Base-by-base conservation (phyloP, 805 yeast genomes). In the Schwanniomyces sp. region DNA sequence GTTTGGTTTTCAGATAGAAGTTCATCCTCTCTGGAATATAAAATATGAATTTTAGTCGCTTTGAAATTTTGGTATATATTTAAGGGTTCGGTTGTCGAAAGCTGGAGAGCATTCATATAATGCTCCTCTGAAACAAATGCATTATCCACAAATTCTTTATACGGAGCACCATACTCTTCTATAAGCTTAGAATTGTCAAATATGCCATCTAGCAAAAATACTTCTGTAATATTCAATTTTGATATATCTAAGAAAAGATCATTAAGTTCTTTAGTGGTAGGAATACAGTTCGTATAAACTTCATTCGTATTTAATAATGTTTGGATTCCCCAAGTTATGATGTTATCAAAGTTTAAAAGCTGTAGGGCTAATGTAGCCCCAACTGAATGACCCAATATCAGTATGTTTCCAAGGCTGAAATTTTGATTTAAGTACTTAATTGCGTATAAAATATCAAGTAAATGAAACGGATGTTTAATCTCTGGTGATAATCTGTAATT, bases 301-400 rank as follows among this genome's bases (percentile, higher is more conserved):
- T 12, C 14, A 14, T 30, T 11, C 14, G 21, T 7, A 4, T 37
- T 27, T 14, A 16, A 5, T 16, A 43, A 14, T 8, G 41, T 39
- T 9, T n/a, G 36, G 7, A 49, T 34, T 4, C 64, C 68, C 11
- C 10, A 16, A 12, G 40, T 46, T 9, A 65, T 27, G 4, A 67
- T 55, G 27, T 56, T 51, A 14, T 36, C 44, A 44, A 49, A 58
- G 43, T 69, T 66, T 9, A 79, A 53, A n/a, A 78, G 52, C 55
- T 86, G 91, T 30, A 83, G 69, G 4, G 76, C 68, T 41, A 87
- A 58, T 1, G 87, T 82, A 1, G 91, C 88, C 2, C 96, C 96
- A 4, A 83, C 94, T 1, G 94, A 86, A 66, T 89, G 96, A 0
- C 96, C 96, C 9, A 80, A 70, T 0, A 72, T 12, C 58, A 55